Percentiles rank a stretch among this genome's conserved stretches.
Evolutionary conservation across 106 monocot genomes (phyloP).

Genomic region (Acorus gramineus): DNA sequence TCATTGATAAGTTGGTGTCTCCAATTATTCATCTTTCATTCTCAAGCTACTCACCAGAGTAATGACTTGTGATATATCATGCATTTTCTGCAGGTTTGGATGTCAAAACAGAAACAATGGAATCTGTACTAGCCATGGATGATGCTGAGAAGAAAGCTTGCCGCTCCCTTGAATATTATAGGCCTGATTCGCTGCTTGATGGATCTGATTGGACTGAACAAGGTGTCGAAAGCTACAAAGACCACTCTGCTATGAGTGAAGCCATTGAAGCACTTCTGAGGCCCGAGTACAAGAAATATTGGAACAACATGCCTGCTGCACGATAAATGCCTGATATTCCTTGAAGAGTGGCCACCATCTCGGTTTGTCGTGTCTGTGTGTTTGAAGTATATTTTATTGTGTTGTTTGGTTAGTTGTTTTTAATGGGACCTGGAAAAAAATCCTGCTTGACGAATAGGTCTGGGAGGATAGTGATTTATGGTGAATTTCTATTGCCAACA

Average conservation of each 20-base stretch:
- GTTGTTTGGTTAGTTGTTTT: too few relatives aligned
- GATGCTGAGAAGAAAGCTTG: not conserved
- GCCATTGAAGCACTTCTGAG: slow-evolving; percentile 8
- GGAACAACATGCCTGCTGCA: slow-evolving; percentile 30
- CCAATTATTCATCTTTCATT: too few relatives aligned
- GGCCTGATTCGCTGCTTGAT: slow-evolving; percentile 22
- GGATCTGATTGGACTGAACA: slow-evolving; percentile 5
- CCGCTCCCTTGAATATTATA: slow-evolving; percentile 7
- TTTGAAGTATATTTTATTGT: too few relatives aligned
- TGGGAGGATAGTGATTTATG: too few relatives aligned
- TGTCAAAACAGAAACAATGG: not conserved
- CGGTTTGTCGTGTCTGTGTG: too few relatives aligned
- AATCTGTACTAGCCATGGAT: not conserved
- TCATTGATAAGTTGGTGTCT: too few relatives aligned
- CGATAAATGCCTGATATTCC: slow-evolving; percentile 18
- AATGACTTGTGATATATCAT: not conserved
- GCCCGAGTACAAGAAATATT: not conserved
- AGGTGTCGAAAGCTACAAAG: not conserved
- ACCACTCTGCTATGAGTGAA: slow-evolving; percentile 10
- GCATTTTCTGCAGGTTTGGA: slow-evolving; percentile 8
- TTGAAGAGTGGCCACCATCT: slow-evolving; percentile 2
- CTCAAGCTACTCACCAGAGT: too few relatives aligned
- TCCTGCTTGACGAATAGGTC: too few relatives aligned
- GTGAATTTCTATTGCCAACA: too few relatives aligned
- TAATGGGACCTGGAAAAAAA: too few relatives aligned